Conservation (phyloP, 2,329 filamentous ascomycete species). For the Clarireedia monteithiana region DNA sequence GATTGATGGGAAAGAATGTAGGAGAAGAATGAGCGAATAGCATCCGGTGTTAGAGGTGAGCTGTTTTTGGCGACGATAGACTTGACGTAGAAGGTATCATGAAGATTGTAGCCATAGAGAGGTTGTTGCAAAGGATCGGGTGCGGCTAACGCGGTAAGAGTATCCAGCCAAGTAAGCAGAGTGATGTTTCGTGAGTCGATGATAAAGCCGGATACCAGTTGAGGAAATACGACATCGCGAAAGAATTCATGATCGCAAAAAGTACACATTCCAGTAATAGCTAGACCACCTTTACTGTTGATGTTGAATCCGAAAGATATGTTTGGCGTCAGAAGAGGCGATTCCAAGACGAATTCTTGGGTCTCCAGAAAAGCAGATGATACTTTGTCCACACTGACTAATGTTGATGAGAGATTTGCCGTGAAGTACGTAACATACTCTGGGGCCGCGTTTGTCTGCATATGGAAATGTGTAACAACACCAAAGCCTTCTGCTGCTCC, state of each 20-base stretch:
- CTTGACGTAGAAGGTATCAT: conserved; percentile 33
- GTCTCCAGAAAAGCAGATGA: conserved; percentile 31
- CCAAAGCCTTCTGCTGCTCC: conserved; percentile 31
- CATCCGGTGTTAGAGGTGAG: conserved; percentile 6
- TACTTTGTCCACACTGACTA: conserved; percentile 13
- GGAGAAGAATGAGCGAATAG: conserved; percentile 8
- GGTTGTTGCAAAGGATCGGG: conserved; percentile 22
- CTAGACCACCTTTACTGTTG: conserved; percentile 30
- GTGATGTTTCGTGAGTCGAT: conserved; percentile 18
- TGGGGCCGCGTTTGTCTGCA: conserved; percentile 31
- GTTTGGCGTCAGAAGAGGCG: conserved; percentile 33
- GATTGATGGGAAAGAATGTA: conserved; percentile 13
- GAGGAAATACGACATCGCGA: conserved; percentile 31
- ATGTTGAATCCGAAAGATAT: conserved; percentile 36
- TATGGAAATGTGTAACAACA: conserved; percentile 27
- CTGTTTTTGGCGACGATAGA: conserved; percentile 6
- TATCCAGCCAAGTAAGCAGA: conserved; percentile 29
- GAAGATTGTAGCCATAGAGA: conserved; percentile 31
- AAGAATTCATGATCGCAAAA: conserved; percentile 31
- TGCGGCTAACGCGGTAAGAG: conserved; percentile 20
- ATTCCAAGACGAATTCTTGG: conserved; percentile 34
- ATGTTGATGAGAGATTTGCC: conserved; percentile 14
- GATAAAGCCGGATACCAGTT: conserved; percentile 32
- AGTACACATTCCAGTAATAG: conserved; percentile 34
- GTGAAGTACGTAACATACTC: conserved; percentile 20